Evolutionary conservation across 2,329 filamentous ascomycete species (phyloP).

Genomic region (Dryadomyces quercus-mongolicae): DNA sequence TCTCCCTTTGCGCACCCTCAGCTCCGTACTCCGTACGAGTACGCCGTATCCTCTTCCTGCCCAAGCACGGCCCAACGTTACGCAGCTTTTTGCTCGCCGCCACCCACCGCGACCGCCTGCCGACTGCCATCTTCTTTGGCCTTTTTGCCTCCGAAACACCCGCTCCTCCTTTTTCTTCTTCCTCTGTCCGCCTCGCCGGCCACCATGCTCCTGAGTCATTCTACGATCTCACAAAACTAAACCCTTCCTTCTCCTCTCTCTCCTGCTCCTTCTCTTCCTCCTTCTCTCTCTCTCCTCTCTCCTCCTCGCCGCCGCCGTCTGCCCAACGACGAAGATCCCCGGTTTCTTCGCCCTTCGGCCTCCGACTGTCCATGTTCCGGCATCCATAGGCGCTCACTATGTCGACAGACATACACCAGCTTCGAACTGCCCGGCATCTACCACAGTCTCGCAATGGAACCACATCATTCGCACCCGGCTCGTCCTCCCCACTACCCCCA

Average conservation of each 20-base stretch:
- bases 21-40: background rate
- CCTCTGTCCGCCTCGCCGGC: background rate
- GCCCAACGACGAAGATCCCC: background rate
- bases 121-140: background rate
- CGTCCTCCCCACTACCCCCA: conserved; percentile 20
- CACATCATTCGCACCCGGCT: conserved; percentile 15
- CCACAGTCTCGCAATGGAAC: conserved; percentile 13
- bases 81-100: background rate
- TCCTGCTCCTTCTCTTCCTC: background rate
- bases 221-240: no score
- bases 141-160: background rate
- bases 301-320: background rate
- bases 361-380: background rate
- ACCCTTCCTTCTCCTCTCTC: no score
- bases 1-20: background rate
- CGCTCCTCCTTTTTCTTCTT: background rate
- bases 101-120: background rate
- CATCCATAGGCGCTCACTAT: background rate
- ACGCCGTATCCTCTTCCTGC: background rate
- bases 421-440: background rate
- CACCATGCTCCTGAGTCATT: no score
- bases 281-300: no score
- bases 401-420: background rate
- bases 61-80: background rate
- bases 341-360: background rate